Conservation (phyloP, 148 eudicot species). For the Vaccinium vitisidaea region DNA sequence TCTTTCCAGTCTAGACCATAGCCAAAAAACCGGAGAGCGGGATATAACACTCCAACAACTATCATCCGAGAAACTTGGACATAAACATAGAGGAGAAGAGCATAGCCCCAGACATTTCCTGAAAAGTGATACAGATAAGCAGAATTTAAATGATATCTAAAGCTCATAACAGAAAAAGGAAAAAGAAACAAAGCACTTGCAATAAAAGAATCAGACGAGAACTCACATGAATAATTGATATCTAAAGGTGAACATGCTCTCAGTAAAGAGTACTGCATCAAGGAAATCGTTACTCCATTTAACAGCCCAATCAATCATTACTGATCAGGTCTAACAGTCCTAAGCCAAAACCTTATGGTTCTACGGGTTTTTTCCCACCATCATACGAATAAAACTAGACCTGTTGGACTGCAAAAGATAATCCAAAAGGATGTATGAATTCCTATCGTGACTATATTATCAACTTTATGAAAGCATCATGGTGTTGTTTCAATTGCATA, state of each 20-base stretch:
- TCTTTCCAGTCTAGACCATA: slow-evolving; percentile 98
- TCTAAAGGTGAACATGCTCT: background rate
- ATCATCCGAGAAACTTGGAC: slow-evolving; percentile 68
- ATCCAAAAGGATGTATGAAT: background rate
- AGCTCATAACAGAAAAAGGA: background rate
- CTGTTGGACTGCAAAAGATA: background rate
- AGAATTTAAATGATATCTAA: background rate
- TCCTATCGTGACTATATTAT: background rate
- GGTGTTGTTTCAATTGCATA: background rate
- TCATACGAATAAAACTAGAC: background rate
- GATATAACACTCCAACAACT: slow-evolving; percentile 72
- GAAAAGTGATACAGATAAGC: slow-evolving; percentile 13
- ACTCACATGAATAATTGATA: background rate
- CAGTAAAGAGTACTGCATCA: background rate
- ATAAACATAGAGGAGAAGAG: slow-evolving; percentile 70
- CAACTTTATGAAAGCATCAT: background rate
- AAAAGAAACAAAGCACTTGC: background rate
- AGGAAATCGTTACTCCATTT: slow-evolving; percentile 6
- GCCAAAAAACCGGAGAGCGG: slow-evolving; percentile 70
- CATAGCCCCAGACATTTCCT: slow-evolving; percentile 89
- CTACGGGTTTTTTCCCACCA: background rate
- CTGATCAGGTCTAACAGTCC: background rate
- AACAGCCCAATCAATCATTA: background rate
- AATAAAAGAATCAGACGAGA: background rate
- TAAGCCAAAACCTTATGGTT: background rate